phyloP scores from a whole-genome alignment of 441 rosid genomes.

The Raphanus hybrid region DNA sequence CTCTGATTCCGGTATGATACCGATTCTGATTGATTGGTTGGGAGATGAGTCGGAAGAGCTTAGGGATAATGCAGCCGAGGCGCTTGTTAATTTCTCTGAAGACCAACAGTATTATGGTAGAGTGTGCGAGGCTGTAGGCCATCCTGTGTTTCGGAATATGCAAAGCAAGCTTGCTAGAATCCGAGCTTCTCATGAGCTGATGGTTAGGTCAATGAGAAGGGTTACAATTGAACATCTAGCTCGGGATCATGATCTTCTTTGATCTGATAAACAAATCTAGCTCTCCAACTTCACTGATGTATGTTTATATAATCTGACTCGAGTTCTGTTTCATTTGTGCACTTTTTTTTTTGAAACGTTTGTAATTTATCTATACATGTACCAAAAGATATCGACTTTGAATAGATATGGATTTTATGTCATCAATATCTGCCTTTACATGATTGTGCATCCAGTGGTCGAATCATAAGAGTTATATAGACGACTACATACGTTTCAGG shows the following conservation, averaged over 20 bases:
- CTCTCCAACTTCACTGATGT: constrained; percentile 14
- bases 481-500: constrained; percentile 17
- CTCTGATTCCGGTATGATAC: constrained; percentile 50
- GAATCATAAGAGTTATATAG: constrained; percentile 29
- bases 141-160: constrained; percentile 49
- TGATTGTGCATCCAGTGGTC: constrained; percentile 30
- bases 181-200: constrained; percentile 52
- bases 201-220: constrained; percentile 52
- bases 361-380: constrained; percentile 16
- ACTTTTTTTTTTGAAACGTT: neutral
- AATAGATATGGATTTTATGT: neutral
- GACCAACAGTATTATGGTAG: constrained; percentile 48
- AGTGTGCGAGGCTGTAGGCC: constrained; percentile 49
- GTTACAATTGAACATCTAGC: constrained; percentile 49
- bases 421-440: constrained; percentile 26
- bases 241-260: constrained; percentile 42
- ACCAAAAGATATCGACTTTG: constrained; percentile 16
- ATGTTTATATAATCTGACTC: constrained; percentile 25
- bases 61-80: constrained; percentile 61
- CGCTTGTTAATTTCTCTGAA: constrained; percentile 54
- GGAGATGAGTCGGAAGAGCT: constrained; percentile 54
- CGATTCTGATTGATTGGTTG: constrained; percentile 51
- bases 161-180: constrained; percentile 49
- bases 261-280: neutral
- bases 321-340: constrained; percentile 22